phyloP scores from a whole-genome alignment of 2,329 filamentous ascomycete genomes.

The Aspergillus bombycis region DNA sequence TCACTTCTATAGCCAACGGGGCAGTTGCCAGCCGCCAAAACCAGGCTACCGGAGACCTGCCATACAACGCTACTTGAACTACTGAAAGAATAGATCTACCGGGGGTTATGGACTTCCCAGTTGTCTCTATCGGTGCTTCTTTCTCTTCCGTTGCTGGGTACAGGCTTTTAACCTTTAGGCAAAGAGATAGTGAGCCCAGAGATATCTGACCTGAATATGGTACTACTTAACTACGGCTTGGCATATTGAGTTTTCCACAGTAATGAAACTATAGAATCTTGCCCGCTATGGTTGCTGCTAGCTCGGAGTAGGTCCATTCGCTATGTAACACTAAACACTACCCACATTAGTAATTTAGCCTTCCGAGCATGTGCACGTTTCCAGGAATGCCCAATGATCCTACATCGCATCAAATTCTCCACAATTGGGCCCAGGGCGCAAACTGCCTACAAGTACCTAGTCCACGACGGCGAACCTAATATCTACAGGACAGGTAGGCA shows the following conservation, averaged over 20 bases:
- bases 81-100: background rate
- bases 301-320: background rate
- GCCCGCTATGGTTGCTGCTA: too few species aligned
- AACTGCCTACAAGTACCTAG: background rate
- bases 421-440: background rate
- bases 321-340: background rate
- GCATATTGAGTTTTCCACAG: background rate
- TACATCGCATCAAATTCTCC: background rate
- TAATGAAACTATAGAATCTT: background rate
- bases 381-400: background rate
- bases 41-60: background rate
- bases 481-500: background rate
- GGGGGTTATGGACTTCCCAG: background rate
- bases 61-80: background rate
- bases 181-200: background rate
- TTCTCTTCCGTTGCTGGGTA: background rate
- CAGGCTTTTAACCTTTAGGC: background rate
- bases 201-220: background rate
- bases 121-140: background rate
- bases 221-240: background rate
- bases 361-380: background rate
- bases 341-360: background rate
- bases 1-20: background rate
- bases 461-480: background rate
- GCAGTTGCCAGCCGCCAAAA: background rate